phyloP scores from a whole-genome alignment of 1,284 basidiomycete genomes.

The Tilletia setariae region DNA sequence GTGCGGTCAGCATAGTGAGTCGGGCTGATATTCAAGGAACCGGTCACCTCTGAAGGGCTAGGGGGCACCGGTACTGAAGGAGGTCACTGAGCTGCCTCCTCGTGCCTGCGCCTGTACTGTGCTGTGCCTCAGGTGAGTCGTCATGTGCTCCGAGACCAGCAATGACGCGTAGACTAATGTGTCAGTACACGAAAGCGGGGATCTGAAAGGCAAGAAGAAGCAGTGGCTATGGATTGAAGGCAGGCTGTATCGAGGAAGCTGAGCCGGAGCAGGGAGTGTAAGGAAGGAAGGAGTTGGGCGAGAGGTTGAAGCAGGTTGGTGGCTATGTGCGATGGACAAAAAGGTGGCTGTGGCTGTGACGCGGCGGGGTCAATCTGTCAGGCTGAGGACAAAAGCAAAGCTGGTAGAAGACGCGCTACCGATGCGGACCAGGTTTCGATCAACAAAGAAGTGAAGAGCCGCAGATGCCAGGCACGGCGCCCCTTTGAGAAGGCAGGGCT shows the following conservation, averaged over 20 bases:
- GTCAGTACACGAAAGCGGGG: slow-evolving; percentile 34
- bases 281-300: slow-evolving; percentile 7
- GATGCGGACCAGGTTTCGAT: not conserved
- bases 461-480: slow-evolving; percentile 45
- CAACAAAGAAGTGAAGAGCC: slow-evolving; percentile 45
- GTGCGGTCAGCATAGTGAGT: slow-evolving; percentile 18
- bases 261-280: not conserved
- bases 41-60: slow-evolving; percentile 43
- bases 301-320: slow-evolving; percentile 31
- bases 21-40: slow-evolving; percentile 36
- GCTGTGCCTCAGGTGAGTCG: not conserved
- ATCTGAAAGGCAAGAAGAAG: slow-evolving; percentile 35
- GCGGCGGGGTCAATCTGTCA: slow-evolving; percentile 24
- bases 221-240: slow-evolving; percentile 21
- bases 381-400: not conserved
- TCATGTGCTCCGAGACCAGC: not conserved
- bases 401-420: not conserved
- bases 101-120: not conserved
- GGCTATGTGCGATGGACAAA: slow-evolving; percentile 44
- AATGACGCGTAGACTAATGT: slow-evolving; percentile 15
- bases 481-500: slow-evolving; percentile 33
- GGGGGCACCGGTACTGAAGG: slow-evolving; percentile 41
- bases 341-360: slow-evolving; percentile 45
- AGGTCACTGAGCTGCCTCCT: slow-evolving; percentile 29
- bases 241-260: not conserved